Percentiles rank a stretch among this genome's conserved stretches.
Conservation (phyloP, 352 stramenopile genomes). For the Aphanomyces cochlioides region DNA sequence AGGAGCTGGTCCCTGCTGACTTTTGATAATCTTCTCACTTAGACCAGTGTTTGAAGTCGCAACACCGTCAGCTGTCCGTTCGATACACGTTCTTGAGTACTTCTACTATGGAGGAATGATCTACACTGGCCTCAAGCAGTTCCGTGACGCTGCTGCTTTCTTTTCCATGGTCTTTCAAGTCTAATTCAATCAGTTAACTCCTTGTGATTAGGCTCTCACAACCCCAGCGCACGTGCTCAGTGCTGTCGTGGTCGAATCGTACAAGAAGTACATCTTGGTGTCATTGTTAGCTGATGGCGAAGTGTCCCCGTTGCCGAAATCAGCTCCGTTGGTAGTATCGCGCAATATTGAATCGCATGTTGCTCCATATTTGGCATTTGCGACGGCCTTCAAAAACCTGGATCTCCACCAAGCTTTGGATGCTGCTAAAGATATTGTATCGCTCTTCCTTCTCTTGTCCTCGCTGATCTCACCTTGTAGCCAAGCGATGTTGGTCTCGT, state of each 20-base stretch:
- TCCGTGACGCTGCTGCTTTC: constrained; percentile 65
- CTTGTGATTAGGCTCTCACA: constrained; percentile 44
- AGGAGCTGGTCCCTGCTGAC: background rate
- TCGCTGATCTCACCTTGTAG: too few species aligned
- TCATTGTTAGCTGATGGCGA: constrained; percentile 62
- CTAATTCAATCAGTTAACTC: background rate
- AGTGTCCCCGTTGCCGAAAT: constrained; percentile 60
- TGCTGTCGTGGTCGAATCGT: constrained; percentile 75
- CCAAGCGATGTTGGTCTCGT: constrained; percentile 65
- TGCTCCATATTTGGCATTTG: constrained; percentile 46
- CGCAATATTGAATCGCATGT: constrained; percentile 69
- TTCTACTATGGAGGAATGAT: constrained; percentile 79
- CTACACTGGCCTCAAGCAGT: constrained; percentile 71
- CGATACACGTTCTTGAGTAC: constrained; percentile 74
- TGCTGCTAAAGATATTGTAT: constrained; percentile 40
- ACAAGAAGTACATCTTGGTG: constrained; percentile 76
- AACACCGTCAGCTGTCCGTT: constrained; percentile 18
- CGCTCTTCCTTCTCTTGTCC: too few species aligned
- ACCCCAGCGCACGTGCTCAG: constrained; percentile 65
- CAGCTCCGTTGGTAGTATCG: constrained; percentile 70
- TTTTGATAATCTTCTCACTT: constrained; percentile 8
- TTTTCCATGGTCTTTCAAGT: constrained; percentile 43
- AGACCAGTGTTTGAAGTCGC: constrained; percentile 3
- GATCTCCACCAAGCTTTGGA: constrained; percentile 37
- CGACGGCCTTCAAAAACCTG: constrained; percentile 49